Evolutionary conservation across 768 basidiomycete species (phyloP).

Genomic region (Rhizopogon vinicolor): DNA sequence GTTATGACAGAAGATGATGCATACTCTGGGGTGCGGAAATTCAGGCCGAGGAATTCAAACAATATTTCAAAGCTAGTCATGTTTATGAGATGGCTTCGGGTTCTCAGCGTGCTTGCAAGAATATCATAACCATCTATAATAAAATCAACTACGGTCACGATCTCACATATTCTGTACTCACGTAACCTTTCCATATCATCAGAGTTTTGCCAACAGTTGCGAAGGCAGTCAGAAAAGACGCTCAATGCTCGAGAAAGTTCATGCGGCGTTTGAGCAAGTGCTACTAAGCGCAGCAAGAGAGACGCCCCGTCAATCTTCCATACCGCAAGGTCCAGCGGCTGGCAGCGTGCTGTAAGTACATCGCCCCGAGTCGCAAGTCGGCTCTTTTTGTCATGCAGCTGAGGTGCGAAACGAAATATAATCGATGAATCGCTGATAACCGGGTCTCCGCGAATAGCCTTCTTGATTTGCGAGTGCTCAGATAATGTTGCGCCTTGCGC

Average conservation of each 20-base stretch:
- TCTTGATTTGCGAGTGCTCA: slow-evolving; percentile 32
- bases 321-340: slow-evolving; percentile 66
- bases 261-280: slow-evolving; percentile 73
- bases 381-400: slow-evolving; percentile 2
- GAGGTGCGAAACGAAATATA: slow-evolving; percentile 35
- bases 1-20: slow-evolving; percentile 17
- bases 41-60: slow-evolving; percentile 83
- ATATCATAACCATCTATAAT: slow-evolving; percentile 81
- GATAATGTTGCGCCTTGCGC: slow-evolving; percentile 37
- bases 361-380: slow-evolving; percentile 36
- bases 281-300: slow-evolving; percentile 66
- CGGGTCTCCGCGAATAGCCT: slow-evolving; percentile 37
- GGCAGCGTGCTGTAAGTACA: slow-evolving; percentile 54
- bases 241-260: slow-evolving; percentile 71
- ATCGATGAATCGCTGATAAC: slow-evolving; percentile 35
- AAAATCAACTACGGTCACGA: slow-evolving; percentile 6
- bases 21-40: slow-evolving; percentile 78
- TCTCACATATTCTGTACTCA: slow-evolving; percentile 35
- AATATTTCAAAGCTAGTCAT: slow-evolving; percentile 77
- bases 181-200: slow-evolving; percentile 91
- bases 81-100: slow-evolving; percentile 72
- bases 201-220: slow-evolving; percentile 88
- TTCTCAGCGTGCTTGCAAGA: slow-evolving; percentile 65
- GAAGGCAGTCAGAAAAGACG: slow-evolving; percentile 71
- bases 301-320: slow-evolving; percentile 84